Evolutionary conservation across 305 asterid genomes (phyloP).

Genomic region (Fraxinus nigra): DNA sequence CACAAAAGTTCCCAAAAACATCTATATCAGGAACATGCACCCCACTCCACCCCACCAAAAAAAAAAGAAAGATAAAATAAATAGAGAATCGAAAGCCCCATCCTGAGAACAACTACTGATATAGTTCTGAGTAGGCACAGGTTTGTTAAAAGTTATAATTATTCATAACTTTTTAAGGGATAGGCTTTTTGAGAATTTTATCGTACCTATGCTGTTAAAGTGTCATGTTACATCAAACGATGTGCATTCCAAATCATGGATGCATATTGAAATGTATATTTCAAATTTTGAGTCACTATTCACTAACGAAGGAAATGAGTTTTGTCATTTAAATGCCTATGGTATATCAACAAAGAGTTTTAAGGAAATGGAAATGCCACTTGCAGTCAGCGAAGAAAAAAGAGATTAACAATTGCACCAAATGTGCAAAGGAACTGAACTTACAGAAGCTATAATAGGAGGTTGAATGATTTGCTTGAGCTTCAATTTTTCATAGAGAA

Average conservation of each 20-base stretch:
- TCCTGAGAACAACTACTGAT: not conserved
- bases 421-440: slow-evolving; percentile 32
- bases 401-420: not conserved
- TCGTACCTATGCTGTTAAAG: not conserved
- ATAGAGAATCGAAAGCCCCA: not conserved
- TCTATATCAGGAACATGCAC: not conserved
- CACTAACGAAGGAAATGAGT: not conserved
- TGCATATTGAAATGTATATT: not conserved
- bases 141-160: not conserved
- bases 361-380: slow-evolving; percentile 10
- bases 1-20: not conserved
- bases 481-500: slow-evolving; percentile 81
- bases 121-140: not conserved
- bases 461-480: slow-evolving; percentile 96
- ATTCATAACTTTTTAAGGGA: not conserved
- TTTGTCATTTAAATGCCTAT: not conserved
- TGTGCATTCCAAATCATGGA: not conserved
- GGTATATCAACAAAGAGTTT: not conserved
- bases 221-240: not conserved
- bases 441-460: slow-evolving; percentile 96
- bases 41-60: not conserved
- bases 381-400: not conserved
- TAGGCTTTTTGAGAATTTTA: not conserved
- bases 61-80: not conserved
- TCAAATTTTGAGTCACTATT: not conserved